phyloP scores from a whole-genome alignment of 2,329 filamentous ascomycete species.

The Sclerotinia sclerotiorum region DNA sequence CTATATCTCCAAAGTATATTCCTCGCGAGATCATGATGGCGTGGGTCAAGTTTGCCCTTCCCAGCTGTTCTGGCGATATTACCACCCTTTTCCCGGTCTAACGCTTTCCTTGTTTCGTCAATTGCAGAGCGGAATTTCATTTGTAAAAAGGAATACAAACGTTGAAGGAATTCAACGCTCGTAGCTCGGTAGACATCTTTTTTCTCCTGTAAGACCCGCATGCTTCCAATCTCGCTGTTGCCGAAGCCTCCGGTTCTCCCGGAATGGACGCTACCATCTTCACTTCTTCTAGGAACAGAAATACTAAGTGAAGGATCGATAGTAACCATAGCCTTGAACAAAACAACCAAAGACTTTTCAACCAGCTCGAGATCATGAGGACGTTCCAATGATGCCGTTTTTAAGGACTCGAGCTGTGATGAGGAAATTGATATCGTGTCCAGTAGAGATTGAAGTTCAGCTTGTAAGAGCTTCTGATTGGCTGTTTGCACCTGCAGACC shows the following conservation, averaged over 20 bases:
- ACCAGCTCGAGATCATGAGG: constrained; percentile 71
- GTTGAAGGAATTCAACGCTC: constrained; percentile 71
- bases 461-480: constrained; percentile 88
- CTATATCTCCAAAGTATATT: constrained; percentile 83
- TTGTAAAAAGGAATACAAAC: constrained; percentile 79
- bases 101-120: constrained; percentile 64
- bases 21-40: constrained; percentile 69
- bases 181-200: constrained; percentile 83
- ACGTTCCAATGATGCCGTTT: constrained; percentile 70
- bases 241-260: constrained; percentile 46
- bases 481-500: constrained; percentile 95
- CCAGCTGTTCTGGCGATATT: constrained; percentile 50
- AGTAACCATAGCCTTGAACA: constrained; percentile 91
- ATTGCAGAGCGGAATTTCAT: constrained; percentile 76
- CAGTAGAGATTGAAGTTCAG: constrained; percentile 84
- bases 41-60: constrained; percentile 65
- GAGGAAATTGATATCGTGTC: constrained; percentile 86
- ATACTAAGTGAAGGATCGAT: constrained; percentile 79
- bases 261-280: constrained; percentile 38
- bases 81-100: constrained; percentile 51
- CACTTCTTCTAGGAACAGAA: constrained; percentile 44
- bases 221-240: constrained; percentile 64
- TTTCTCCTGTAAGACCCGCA: constrained; percentile 94
- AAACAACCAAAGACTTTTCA: constrained; percentile 71
- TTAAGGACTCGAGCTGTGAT: constrained; percentile 71